Percentiles rank a stretch among this genome's conserved stretches.
Conservation (phyloP, 257 asterid genomes). For the Forsythia viridissima region DNA sequence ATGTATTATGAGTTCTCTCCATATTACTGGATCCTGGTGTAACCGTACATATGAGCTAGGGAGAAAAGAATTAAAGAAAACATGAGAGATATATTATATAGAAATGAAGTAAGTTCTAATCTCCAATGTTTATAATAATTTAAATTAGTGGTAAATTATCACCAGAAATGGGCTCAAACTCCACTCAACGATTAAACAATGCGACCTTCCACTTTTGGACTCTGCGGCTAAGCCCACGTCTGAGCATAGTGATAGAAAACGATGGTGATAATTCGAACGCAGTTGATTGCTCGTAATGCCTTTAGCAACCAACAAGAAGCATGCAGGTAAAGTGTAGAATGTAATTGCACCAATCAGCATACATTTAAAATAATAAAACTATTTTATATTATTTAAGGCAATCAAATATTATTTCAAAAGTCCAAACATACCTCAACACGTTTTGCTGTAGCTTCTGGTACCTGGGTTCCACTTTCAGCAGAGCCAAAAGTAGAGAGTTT, state of each 20-base stretch:
- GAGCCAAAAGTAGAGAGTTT: conserved; percentile 84
- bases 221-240: conserved; percentile 99
- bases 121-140: too few relatives aligned
- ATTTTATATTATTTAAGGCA: conserved; percentile 16
- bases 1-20: too few relatives aligned
- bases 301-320: conserved; percentile 80
- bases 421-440: conserved; percentile 77
- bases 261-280: conserved; percentile 91
- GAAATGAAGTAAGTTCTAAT: too few relatives aligned
- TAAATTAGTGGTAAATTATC: too few relatives aligned
- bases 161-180: too few relatives aligned
- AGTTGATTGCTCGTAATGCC: conserved; percentile 66
- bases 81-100: too few relatives aligned
- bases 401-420: conserved; percentile 11
- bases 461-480: conserved; percentile 78
- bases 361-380: conserved; percentile 33
- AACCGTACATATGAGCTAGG: too few relatives aligned
- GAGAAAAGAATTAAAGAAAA: too few relatives aligned
- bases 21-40: too few relatives aligned
- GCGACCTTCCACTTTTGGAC: conserved; percentile 87
- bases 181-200: conserved; percentile 27
- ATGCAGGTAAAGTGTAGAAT: conserved; percentile 98
- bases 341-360: conserved; percentile 78
- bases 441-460: conserved; percentile 85
- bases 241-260: conserved; percentile 94